phyloP scores from a whole-genome alignment of 2,329 filamentous ascomycete species.

The Aspergillus sp. region DNA sequence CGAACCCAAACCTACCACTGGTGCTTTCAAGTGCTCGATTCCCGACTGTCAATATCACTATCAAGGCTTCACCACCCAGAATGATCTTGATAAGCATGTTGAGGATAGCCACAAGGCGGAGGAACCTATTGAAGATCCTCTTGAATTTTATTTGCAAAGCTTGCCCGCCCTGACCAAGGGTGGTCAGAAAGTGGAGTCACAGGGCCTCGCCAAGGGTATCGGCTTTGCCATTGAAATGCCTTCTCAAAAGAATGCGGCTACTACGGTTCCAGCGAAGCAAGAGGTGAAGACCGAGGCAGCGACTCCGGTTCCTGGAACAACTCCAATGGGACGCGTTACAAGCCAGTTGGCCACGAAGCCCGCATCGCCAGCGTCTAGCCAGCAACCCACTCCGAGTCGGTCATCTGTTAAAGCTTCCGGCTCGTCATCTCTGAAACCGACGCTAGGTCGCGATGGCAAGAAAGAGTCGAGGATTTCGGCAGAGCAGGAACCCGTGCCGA shows the following conservation, averaged over 20 bases:
- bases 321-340: conserved; percentile 34
- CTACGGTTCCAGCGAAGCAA: conserved; percentile 27
- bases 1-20: conserved; percentile 38
- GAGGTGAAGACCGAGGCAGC: conserved; percentile 26
- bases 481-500: conserved; percentile 15
- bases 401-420: conserved; percentile 24
- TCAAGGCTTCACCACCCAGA: conserved; percentile 56
- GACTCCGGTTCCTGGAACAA: conserved; percentile 30
- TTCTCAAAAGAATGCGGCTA: conserved; percentile 21
- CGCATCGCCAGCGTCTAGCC: conserved; percentile 34
- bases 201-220: conserved; percentile 19
- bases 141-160: conserved; percentile 57
- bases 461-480: conserved; percentile 26
- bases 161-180: conserved; percentile 54
- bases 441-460: conserved; percentile 26
- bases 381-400: conserved; percentile 33
- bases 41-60: conserved; percentile 54
- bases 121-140: conserved; percentile 52
- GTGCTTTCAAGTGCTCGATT: conserved; percentile 55
- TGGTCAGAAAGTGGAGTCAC: conserved; percentile 32
- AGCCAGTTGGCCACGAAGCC: conserved; percentile 36
- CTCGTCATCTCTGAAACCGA: conserved; percentile 23
- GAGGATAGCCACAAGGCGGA: conserved; percentile 54
- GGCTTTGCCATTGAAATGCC: conserved; percentile 13
- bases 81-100: conserved; percentile 55